A percentile compares a stretch with the other conserved stretches of the same genome.
Conservation (phyloP, 805 yeast genomes). For the Metschnikowia borealis region DNA sequence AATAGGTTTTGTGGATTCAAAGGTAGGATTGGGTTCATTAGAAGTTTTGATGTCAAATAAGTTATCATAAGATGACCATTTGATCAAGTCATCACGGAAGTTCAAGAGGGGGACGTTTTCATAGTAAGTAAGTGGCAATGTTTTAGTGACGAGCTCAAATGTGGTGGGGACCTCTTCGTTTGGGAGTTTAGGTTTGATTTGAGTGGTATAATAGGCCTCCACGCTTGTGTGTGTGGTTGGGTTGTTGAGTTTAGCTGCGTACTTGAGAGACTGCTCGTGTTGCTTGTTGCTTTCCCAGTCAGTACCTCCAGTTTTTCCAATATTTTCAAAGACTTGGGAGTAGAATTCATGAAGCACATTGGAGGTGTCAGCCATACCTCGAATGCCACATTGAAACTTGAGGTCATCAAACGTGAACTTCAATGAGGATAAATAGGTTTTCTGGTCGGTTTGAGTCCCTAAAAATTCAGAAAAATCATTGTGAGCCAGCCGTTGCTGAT, state of each 20-base stretch:
- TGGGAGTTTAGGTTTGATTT: conserved; percentile 3
- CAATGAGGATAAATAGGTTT: conserved; percentile 43
- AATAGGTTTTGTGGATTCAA: background rate
- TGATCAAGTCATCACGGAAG: conserved; percentile 20
- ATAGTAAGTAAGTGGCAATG: conserved; percentile 13
- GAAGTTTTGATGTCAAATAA: conserved; percentile 14
- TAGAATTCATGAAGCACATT: conserved; percentile 16
- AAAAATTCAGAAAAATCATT: conserved; percentile 41
- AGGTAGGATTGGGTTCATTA: background rate
- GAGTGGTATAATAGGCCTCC: conserved; percentile 6
- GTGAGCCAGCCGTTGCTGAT: conserved; percentile 48
- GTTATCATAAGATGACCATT: conserved; percentile 19
- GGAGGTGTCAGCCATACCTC: conserved; percentile 23
- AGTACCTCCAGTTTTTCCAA: conserved; percentile 13
- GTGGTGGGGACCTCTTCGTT: conserved; percentile 23
- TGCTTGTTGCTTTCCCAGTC: conserved; percentile 14
- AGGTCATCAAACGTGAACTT: conserved; percentile 59
- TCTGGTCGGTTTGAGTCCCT: conserved; percentile 9
- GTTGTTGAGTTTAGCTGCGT: conserved; percentile 24
- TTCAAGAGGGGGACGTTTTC: conserved; percentile 16
- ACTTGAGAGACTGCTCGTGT: conserved; percentile 25
- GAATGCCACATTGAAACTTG: conserved; percentile 42
- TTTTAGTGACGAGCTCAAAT: conserved; percentile 26
- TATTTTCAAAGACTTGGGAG: conserved; percentile 14
- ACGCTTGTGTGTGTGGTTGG: conserved; percentile 7